Evolutionary conservation across 129 eudicot genomes (phyloP).

Genomic region (Flaveria linearis): DNA sequence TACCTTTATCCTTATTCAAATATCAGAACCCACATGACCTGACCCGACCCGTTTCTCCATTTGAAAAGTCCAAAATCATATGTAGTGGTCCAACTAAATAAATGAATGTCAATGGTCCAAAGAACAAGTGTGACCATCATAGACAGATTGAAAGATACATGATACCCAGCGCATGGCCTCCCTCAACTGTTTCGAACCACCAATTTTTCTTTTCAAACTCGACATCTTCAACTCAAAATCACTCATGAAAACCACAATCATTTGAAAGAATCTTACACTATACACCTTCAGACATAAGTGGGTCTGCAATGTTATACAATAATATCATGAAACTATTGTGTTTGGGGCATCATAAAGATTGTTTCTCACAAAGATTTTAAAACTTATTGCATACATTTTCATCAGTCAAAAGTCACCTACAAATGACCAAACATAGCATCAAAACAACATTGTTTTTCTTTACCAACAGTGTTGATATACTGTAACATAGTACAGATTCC

Average conservation of each 20-base stretch:
- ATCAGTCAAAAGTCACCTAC: conserved; percentile 23
- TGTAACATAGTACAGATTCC: conserved; percentile 30
- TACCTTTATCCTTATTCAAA: no score
- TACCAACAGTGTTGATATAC: conserved; percentile 36
- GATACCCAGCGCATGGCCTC: background rate
- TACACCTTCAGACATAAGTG: background rate
- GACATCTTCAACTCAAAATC: background rate
- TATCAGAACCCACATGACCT: background rate
- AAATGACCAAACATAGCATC: conserved; percentile 19
- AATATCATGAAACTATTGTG: background rate
- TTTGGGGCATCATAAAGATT: background rate
- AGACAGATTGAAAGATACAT: background rate
- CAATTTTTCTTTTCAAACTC: conserved; percentile 19
- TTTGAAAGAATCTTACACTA: background rate
- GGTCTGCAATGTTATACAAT: background rate
- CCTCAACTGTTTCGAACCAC: conserved; percentile 22
- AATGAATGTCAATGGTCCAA: conserved; percentile 4
- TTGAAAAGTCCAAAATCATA: background rate
- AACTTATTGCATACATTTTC: conserved; percentile 23
- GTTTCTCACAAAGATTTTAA: conserved; percentile 28
- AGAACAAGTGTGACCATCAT: background rate
- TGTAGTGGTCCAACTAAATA: background rate
- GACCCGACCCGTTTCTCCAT: background rate
- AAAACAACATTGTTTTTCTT: conserved; percentile 19
- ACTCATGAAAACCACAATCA: background rate